Percentiles rank a stretch among this genome's conserved stretches.
phyloP scores from a whole-genome alignment of 2,329 filamentous ascomycete genomes.

The Hymenoscyphus linearis region DNA sequence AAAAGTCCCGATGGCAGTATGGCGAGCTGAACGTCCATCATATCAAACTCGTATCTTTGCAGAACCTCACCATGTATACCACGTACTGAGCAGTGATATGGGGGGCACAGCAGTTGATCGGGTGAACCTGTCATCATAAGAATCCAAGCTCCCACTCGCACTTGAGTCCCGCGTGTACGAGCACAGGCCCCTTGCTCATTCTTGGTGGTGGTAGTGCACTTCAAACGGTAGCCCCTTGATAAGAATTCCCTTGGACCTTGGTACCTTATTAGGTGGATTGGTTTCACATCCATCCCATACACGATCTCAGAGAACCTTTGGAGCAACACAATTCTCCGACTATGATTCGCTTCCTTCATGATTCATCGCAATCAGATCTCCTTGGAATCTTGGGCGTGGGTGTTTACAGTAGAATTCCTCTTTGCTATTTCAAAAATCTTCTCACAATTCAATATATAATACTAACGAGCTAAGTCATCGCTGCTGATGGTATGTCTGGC shows the following conservation, averaged over 20 bases:
- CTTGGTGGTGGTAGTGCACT: constrained; percentile 42
- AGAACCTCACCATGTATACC: neutral
- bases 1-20: neutral
- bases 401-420: constrained; percentile 44
- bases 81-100: constrained; percentile 21
- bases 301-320: too few species aligned
- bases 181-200: constrained; percentile 49
- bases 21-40: neutral
- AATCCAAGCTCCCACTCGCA: neutral
- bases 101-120: constrained; percentile 39
- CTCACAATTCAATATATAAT: too few species aligned
- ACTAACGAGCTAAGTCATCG: constrained; percentile 41
- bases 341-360: constrained; percentile 38
- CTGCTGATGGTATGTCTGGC: constrained; percentile 54
- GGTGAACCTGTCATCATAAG: constrained; percentile 28
- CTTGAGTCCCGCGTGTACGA: constrained; percentile 23
- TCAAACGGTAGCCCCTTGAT: constrained; percentile 41
- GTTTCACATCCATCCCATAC: neutral
- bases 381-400: constrained; percentile 35
- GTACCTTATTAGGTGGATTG: constrained; percentile 34
- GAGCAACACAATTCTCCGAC: constrained; percentile 48
- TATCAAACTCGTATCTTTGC: neutral
- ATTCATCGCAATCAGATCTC: constrained; percentile 32
- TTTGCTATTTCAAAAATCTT: constrained; percentile 53
- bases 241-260: too few species aligned